Conservation (phyloP, 208 protist genomes). For the Leishmania lainsoni region DNA sequence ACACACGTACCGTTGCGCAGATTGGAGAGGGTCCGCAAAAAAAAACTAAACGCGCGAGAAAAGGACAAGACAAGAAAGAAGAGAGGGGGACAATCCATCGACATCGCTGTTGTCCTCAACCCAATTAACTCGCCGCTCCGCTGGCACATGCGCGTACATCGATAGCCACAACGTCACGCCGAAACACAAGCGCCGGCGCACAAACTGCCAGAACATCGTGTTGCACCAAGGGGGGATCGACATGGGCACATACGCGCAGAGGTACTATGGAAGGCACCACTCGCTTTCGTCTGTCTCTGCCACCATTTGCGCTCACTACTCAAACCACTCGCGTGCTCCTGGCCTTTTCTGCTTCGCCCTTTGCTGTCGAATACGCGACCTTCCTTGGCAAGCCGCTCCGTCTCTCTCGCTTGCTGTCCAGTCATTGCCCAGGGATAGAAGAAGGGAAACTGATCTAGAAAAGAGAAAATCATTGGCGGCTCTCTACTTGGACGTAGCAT, state of each 20-base stretch:
- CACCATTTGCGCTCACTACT: not conserved
- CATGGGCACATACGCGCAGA: not conserved
- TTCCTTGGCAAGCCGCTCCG: not conserved
- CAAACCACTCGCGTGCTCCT: not conserved
- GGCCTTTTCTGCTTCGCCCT: not conserved
- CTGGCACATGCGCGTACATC: not conserved
- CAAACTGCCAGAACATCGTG: not conserved
- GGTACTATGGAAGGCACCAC: not conserved
- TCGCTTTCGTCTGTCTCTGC: not conserved
- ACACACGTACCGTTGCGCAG: not conserved
- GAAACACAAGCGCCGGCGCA: not conserved
- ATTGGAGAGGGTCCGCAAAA: not conserved
- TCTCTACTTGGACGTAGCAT: not conserved
- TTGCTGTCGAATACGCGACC: not conserved
- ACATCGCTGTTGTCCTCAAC: conserved; percentile 1
- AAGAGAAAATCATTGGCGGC: not conserved
- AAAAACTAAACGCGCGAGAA: conserved; percentile 1
- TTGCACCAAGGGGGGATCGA: not conserved
- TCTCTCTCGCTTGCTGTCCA: not conserved
- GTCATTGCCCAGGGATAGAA: no score
- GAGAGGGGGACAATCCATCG: not conserved
- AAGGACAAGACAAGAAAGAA: conserved; percentile 24
- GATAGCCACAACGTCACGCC: not conserved
- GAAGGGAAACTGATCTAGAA: not conserved
- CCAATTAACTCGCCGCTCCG: not conserved